Percentiles rank a stretch among this genome's conserved stretches.
These are phyloP conservation scores for Alternaria solani DNA, from an alignment of 2,329 filamentous ascomycete genomes.

Conservation along the genomic window DNA sequence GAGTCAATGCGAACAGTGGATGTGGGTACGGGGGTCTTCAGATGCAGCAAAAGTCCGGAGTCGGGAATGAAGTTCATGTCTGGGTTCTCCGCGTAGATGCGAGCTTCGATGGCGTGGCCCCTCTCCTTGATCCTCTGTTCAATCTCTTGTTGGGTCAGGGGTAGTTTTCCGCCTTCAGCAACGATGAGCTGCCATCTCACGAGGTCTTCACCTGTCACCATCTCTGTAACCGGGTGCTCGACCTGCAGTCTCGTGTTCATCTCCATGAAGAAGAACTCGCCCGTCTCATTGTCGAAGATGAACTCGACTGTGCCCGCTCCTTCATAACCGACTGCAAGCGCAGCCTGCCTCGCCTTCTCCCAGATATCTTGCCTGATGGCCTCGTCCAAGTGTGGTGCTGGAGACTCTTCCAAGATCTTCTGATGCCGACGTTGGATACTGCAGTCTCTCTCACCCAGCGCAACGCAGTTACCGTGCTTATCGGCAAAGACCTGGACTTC, in stretches of 20 bases:
- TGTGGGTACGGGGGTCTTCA: slow-evolving; percentile 73
- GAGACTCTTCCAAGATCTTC: slow-evolving; percentile 72
- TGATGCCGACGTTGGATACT: slow-evolving; percentile 72
- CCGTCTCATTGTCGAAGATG: slow-evolving; percentile 72
- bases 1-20: slow-evolving; percentile 89
- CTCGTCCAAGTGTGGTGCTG: slow-evolving; percentile 68
- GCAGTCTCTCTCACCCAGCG: slow-evolving; percentile 71
- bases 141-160: slow-evolving; percentile 71
- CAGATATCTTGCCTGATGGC: slow-evolving; percentile 69
- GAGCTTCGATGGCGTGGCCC: slow-evolving; percentile 91
- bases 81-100: slow-evolving; percentile 96
- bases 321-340: slow-evolving; percentile 70
- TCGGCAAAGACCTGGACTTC: slow-evolving; percentile 74
- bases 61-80: slow-evolving; percentile 92
- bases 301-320: slow-evolving; percentile 74
- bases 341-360: slow-evolving; percentile 70
- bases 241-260: slow-evolving; percentile 89
- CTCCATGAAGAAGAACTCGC: slow-evolving; percentile 75
- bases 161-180: slow-evolving; percentile 73
- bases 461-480: slow-evolving; percentile 70
- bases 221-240: slow-evolving; percentile 92
- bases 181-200: slow-evolving; percentile 96
- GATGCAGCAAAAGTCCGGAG: slow-evolving; percentile 85
- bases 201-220: slow-evolving; percentile 78
- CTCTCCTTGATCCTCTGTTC: slow-evolving; percentile 73